These are phyloP conservation scores for Acacia concinna DNA, from an alignment of 331 rosid genomes.

Conservation along the genomic window DNA sequence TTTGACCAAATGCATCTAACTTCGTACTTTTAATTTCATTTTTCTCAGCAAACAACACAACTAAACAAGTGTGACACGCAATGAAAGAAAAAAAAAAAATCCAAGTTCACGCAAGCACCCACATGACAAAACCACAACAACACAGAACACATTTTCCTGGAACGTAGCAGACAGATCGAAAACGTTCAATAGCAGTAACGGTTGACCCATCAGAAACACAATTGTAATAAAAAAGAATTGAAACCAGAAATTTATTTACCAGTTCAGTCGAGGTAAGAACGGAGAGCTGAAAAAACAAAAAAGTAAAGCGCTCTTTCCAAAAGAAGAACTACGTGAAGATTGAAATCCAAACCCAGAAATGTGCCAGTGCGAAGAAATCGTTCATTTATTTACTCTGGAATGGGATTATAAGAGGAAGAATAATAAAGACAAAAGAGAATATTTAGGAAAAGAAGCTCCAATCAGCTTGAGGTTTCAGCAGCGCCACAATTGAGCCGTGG, in stretches of 20 bases:
- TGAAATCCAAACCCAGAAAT: background rate
- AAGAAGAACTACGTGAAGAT: background rate
- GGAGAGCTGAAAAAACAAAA: constrained; percentile 11
- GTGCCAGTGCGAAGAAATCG: background rate
- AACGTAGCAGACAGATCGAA: constrained; percentile 11
- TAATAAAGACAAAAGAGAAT: constrained; percentile 25
- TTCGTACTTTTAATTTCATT: background rate
- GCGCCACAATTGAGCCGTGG: constrained; percentile 2
- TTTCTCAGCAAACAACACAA: constrained; percentile 23
- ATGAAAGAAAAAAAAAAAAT: background rate
- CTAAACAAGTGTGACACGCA: constrained; percentile 1
- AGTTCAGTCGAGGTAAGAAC: background rate
- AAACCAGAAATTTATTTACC: constrained; percentile 25
- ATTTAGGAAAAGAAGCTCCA: background rate
- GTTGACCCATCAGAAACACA: background rate
- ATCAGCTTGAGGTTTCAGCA: background rate
- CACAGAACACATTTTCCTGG: constrained; percentile 5
- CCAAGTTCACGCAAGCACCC: constrained; percentile 16
- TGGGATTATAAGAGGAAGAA: constrained; percentile 43
- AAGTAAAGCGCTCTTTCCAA: constrained; percentile 3
- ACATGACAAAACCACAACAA: background rate
- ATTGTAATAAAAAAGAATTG: background rate
- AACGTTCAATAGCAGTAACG: background rate
- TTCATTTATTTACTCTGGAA: background rate
- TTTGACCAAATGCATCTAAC: constrained; percentile 24